phyloP scores from a whole-genome alignment of 305 asterid species.

The Petunia hybrid region DNA sequence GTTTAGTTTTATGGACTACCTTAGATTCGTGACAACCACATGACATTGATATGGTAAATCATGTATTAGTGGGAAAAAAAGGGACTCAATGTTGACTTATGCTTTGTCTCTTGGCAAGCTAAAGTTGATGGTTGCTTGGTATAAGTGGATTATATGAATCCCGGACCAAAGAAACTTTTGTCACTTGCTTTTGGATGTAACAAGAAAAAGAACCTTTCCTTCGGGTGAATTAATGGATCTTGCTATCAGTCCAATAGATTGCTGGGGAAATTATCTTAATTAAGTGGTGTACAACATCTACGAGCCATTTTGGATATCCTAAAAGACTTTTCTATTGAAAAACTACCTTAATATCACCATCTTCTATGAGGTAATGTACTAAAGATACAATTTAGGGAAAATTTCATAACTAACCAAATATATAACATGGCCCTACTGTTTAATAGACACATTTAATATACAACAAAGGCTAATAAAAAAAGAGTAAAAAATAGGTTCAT shows the following conservation, averaged over 20 bases:
- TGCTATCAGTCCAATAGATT: no score
- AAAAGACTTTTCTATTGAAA: no score
- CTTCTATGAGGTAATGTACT: no score
- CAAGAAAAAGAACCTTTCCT: no score
- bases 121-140: not conserved
- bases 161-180: not conserved
- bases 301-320: not conserved
- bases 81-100: conserved; percentile 3
- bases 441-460: no score
- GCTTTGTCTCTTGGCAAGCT: conserved; percentile 4
- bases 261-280: not conserved
- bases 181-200: not conserved
- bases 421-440: no score
- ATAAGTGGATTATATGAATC: conserved; percentile 6
- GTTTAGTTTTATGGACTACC: conserved; percentile 14
- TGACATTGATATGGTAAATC: conserved; percentile 4
- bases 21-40: conserved; percentile 7
- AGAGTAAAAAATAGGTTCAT: no score
- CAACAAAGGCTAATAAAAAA: no score
- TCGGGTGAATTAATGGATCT: no score
- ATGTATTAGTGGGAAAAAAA: not conserved
- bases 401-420: no score
- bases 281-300: not conserved
- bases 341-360: no score
- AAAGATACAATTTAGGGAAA: no score